phyloP scores from a whole-genome alignment of 257 asterid species.

The Solanum chaucha region DNA sequence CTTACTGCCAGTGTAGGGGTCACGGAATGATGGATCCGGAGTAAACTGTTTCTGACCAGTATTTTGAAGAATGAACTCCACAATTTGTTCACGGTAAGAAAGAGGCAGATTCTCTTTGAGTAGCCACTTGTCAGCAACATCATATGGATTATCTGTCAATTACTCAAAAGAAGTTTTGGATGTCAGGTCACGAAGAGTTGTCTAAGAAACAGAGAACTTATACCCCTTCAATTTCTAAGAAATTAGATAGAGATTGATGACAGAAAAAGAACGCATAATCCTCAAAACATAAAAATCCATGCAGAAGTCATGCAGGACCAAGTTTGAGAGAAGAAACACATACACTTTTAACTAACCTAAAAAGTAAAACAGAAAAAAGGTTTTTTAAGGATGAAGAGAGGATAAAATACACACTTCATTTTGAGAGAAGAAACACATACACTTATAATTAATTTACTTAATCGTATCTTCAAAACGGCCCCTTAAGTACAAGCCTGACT shows the following conservation, averaged over 20 bases:
- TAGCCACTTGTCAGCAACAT: conserved; percentile 92
- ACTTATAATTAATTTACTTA: not conserved
- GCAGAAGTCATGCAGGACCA: not conserved
- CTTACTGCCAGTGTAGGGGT: conserved; percentile 97
- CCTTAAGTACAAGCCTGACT: not conserved
- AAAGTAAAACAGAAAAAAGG: not conserved
- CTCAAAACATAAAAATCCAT: not conserved
- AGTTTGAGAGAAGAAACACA: not conserved
- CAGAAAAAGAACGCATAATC: not conserved
- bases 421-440: not conserved
- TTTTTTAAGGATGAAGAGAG: not conserved
- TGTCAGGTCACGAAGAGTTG: not conserved
- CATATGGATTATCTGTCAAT: conserved; percentile 80
- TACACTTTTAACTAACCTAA: not conserved
- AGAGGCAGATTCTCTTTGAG: conserved; percentile 82
- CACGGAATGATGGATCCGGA: conserved; percentile 69
- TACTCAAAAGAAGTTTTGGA: conserved; percentile 1
- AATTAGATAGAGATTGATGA: not conserved
- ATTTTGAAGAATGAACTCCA: conserved; percentile 81
- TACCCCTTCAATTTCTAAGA: not conserved
- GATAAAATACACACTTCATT: not conserved
- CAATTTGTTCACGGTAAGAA: conserved; percentile 87
- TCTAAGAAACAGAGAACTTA: not conserved
- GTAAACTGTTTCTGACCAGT: conserved; percentile 69
- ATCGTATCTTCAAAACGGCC: not conserved